These are phyloP conservation scores for Apiosordaria backusii DNA, from an alignment of 495 filamentous ascomycete species.

Conservation along the genomic window DNA sequence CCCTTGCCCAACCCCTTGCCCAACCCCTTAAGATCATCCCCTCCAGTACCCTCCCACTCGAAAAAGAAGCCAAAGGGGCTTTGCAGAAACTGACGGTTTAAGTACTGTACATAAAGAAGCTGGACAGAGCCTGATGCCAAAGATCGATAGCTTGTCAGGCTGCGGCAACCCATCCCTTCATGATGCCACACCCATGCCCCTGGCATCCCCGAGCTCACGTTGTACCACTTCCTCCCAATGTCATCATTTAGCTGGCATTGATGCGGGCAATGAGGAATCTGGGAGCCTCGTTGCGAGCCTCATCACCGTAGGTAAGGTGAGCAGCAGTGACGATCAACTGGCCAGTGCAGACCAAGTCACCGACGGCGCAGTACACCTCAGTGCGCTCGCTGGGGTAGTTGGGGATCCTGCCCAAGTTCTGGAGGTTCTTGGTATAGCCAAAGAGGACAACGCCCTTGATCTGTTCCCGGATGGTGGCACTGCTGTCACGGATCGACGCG, in stretches of 20 bases:
- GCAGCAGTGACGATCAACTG: conserved; percentile 40
- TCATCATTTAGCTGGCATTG: conserved; percentile 12
- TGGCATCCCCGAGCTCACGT: background rate
- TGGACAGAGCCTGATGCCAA: background rate
- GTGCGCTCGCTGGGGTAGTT: conserved; percentile 44
- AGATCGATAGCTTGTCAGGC: background rate
- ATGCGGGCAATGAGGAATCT: conserved; percentile 20
- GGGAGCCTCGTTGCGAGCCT: conserved; percentile 16
- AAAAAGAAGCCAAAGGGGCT: too few relatives aligned
- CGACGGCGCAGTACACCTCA: conserved; percentile 50
- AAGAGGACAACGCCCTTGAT: conserved; percentile 55
- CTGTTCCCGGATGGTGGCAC: conserved; percentile 39
- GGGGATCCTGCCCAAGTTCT: conserved; percentile 45
- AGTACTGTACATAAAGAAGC: too few relatives aligned
- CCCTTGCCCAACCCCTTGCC: too few relatives aligned
- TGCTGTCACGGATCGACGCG: conserved; percentile 42
- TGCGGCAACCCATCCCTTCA: background rate
- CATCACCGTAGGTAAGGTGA: conserved; percentile 17
- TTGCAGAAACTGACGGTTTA: too few relatives aligned
- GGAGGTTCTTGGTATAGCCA: conserved; percentile 55
- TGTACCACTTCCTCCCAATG: background rate
- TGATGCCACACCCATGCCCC: background rate
- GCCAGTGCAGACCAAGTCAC: conserved; percentile 52
- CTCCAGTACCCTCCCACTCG: too few relatives aligned
- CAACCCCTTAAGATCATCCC: too few relatives aligned